These are phyloP conservation scores for Russula sp. DNA, from an alignment of 768 basidiomycete species.

Conservation along the genomic window DNA sequence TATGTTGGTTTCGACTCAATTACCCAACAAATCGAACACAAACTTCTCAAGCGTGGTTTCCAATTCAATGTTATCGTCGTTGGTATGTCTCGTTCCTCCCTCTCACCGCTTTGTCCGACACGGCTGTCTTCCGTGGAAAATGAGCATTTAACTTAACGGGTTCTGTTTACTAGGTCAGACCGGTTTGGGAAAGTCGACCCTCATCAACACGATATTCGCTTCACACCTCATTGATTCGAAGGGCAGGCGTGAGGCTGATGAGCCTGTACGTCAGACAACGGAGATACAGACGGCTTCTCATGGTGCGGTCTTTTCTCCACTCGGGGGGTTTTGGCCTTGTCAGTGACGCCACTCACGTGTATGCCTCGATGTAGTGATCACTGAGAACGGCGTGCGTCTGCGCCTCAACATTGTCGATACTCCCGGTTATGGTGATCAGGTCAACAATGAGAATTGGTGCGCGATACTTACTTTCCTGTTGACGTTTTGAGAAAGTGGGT, in stretches of 20 bases:
- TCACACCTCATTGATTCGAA: conserved; percentile 98
- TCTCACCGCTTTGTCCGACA: neutral
- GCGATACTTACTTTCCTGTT: conserved; percentile 23
- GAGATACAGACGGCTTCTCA: conserved; percentile 94
- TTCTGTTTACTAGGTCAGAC: conserved; percentile 66
- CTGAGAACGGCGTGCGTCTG: conserved; percentile 92
- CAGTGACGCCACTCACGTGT: neutral
- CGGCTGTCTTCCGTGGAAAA: neutral
- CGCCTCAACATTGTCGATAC: conserved; percentile 98
- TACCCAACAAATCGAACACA: conserved; percentile 96
- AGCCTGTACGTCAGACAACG: conserved; percentile 90
- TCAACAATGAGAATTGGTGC: conserved; percentile 98
- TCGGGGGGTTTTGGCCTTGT: neutral
- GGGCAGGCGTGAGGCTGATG: conserved; percentile 82
- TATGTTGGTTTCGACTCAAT: conserved; percentile 99
- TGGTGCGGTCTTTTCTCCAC: conserved; percentile 44
- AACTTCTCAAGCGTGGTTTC: conserved; percentile 97
- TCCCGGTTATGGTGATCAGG: conserved; percentile 95
- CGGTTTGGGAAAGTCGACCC: conserved; percentile 94
- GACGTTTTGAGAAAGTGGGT: neutral
- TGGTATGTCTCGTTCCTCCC: conserved; percentile 46
- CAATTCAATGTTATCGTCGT: conserved; percentile 98
- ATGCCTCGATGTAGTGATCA: conserved; percentile 56
- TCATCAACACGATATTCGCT: conserved; percentile 99
- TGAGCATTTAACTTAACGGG: neutral